Percentiles rank a stretch among this genome's conserved stretches.
Conservation (phyloP, 192 early-diverging fungal genomes). For the Coemansia sp. region DNA sequence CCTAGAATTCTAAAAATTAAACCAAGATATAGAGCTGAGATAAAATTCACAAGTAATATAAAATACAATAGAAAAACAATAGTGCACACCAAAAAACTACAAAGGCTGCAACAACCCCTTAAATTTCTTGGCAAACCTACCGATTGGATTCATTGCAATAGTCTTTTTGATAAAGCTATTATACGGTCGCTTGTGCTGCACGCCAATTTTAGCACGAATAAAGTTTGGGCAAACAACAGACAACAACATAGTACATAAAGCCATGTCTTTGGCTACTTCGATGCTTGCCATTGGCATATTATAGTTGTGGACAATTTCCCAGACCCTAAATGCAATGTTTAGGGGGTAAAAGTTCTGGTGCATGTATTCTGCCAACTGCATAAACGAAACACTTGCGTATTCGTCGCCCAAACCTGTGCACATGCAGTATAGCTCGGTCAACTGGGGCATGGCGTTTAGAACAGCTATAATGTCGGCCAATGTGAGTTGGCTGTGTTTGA, state of each 20-base stretch:
- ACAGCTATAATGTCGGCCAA: constrained; percentile 9
- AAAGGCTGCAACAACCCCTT: neutral
- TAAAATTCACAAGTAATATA: too few species aligned
- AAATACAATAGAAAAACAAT: neutral
- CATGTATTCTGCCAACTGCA: constrained; percentile 10
- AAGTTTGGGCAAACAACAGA: constrained; percentile 18
- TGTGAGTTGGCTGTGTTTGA: constrained; percentile 4
- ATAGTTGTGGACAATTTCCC: constrained; percentile 15
- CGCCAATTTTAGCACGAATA: neutral
- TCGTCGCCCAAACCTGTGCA: constrained; percentile 18
- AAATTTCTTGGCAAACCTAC: neutral
- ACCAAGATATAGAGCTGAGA: too few species aligned
- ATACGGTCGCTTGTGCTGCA: neutral
- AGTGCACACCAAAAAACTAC: neutral
- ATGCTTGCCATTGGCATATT: neutral
- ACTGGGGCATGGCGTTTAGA: constrained; percentile 3
- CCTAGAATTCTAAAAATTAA: too few species aligned
- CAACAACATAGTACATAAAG: constrained; percentile 5
- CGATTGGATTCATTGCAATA: neutral
- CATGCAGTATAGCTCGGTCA: constrained; percentile 12
- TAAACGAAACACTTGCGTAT: neutral
- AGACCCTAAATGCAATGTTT: constrained; percentile 5
- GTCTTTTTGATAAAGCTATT: constrained; percentile 9
- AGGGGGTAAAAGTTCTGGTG: constrained; percentile 21
- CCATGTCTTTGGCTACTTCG: neutral